Evolutionary conservation across 768 basidiomycete genomes (phyloP), one percentile per base, ranked within the genome.

Genomic region (Naganishia antarctica): DNA sequence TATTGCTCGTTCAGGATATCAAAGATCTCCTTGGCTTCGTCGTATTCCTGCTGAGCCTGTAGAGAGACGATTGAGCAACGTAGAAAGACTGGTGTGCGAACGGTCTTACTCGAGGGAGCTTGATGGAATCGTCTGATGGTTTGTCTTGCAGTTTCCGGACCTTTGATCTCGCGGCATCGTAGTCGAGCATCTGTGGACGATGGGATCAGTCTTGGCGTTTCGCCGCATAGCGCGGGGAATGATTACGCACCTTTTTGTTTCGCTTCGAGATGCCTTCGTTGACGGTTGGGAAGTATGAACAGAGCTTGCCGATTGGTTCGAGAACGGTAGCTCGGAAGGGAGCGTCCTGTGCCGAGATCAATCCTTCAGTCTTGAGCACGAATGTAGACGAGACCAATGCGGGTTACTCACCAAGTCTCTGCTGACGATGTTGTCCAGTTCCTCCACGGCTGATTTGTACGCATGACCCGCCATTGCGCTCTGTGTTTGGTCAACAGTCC

Each of bases 191-290:
- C 94, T 96, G 73, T 0, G 18, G 26, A 43, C n/a, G 4, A 50
- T 16, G 1, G 13, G 32, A 32, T 48, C 26, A 31, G 23, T 32
- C 21, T 25, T 13, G 44, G 5, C 15, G 28, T 23, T 45, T 11
- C 11, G 12, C 21, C 3, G 13, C 6, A 25, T 11, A 67, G 23
- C 44, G 26, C 41, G 40, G 66, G 45, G 44, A 73, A 5, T n/a
- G n/a, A n/a, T n/a, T n/a, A n/a, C n/a, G n/a, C 44, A 90, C 93
- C 85, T 98, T 99, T 82, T 99, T 94, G 80, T 94, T 89, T 60
- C 96, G 85, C 79, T 99, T 99, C 59, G 84, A 66, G 67, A 99
- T 91, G 63, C 93, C 90, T 64, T 93, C 90, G 74, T 96, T 96
- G 76, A 97, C 86, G 32, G 90, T 80, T 3, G 91, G 90, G 48